A percentile compares a stretch with the other conserved stretches of the same genome.
Conservation (phyloP, 2,329 filamentous ascomycete species). For the Zymoseptoria tritici region DNA sequence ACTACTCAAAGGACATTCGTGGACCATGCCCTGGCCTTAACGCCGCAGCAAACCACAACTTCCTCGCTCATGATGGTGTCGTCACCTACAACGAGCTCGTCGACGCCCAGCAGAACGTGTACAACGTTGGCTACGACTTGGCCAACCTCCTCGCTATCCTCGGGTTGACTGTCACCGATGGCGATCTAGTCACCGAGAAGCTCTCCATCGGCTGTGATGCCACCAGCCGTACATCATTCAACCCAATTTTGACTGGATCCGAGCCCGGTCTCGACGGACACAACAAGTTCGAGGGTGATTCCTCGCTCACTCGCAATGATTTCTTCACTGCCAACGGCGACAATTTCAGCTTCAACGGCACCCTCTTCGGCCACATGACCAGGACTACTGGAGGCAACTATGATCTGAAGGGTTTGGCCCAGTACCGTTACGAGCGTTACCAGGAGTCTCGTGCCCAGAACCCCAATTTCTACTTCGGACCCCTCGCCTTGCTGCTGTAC, state of each 20-base stretch:
- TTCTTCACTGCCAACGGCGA: slow-evolving; percentile 32
- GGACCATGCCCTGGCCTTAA: slow-evolving; percentile 39
- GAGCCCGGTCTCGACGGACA: slow-evolving; percentile 39
- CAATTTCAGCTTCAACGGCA: slow-evolving; percentile 35
- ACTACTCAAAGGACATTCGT: slow-evolving; percentile 32
- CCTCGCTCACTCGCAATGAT: slow-evolving; percentile 37
- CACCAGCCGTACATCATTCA: slow-evolving; percentile 34
- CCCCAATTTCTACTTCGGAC: slow-evolving; percentile 39
- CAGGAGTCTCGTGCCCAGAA: slow-evolving; percentile 33
- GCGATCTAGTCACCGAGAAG: slow-evolving; percentile 37
- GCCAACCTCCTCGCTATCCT: slow-evolving; percentile 35
- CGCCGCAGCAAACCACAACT: slow-evolving; percentile 38
- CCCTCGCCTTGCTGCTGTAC: slow-evolving; percentile 33
- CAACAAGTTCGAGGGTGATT: slow-evolving; percentile 38
- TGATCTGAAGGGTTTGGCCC: slow-evolving; percentile 32
- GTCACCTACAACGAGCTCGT: slow-evolving; percentile 39
- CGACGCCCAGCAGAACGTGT: slow-evolving; percentile 40
- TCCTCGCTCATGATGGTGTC: slow-evolving; percentile 38
- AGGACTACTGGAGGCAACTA: slow-evolving; percentile 29
- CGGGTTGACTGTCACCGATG: slow-evolving; percentile 34
- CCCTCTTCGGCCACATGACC: slow-evolving; percentile 35
- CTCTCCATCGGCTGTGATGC: slow-evolving; percentile 42
- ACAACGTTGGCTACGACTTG: slow-evolving; percentile 39
- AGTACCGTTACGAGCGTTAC: slow-evolving; percentile 35
- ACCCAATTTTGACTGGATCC: slow-evolving; percentile 28